These are phyloP conservation scores for Colletotrichum destructivum DNA, from an alignment of 2,329 filamentous ascomycete species.

Conservation along the genomic window DNA sequence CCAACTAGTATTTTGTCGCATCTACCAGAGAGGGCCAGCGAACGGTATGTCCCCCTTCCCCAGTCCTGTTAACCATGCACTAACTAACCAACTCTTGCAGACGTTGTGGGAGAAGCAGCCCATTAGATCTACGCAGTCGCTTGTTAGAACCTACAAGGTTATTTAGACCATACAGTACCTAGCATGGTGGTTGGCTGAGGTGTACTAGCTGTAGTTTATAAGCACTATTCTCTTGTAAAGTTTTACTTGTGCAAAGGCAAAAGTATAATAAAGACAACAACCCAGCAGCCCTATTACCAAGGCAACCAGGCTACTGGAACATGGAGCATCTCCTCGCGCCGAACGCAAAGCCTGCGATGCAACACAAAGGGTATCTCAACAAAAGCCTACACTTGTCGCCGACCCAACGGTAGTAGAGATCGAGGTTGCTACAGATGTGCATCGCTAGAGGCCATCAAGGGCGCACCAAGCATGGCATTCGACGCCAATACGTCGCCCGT, in stretches of 20 bases:
- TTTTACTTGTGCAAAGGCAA: neutral
- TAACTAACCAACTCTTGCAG: neutral
- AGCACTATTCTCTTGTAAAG: neutral
- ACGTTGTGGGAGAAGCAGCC: conserved; percentile 1
- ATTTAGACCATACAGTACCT: neutral
- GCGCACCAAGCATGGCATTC: neutral
- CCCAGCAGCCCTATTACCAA: neutral
- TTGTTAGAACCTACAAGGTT: conserved; percentile 1
- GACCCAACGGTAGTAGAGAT: neutral
- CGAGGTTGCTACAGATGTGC: neutral
- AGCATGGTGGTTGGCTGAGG: neutral
- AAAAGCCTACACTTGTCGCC: neutral
- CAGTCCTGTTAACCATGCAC: neutral
- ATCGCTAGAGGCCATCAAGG: neutral
- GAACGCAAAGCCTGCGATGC: neutral
- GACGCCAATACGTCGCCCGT: neutral
- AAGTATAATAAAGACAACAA: neutral
- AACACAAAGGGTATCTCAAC: neutral
- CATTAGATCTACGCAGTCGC: neutral
- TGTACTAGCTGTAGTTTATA: neutral
- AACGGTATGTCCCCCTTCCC: neutral
- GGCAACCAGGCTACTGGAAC: neutral
- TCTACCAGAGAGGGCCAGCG: neutral
- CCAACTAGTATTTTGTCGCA: conserved; percentile 8
- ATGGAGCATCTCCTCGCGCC: neutral